These are phyloP conservation scores for Coniella lustricola DNA, from an alignment of 2,329 filamentous ascomycete genomes.

Conservation along the genomic window DNA sequence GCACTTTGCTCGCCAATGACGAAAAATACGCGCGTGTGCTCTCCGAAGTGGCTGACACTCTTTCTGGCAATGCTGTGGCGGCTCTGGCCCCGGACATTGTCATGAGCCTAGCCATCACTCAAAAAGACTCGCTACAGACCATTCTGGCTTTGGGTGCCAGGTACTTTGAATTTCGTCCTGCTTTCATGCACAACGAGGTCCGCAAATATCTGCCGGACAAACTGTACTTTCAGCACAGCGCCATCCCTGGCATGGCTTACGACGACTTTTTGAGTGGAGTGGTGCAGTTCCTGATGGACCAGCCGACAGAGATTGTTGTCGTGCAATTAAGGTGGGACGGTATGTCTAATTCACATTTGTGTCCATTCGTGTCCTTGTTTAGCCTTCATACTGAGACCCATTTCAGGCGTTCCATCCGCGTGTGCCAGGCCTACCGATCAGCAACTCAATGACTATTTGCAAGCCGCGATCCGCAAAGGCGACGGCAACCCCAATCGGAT, in stretches of 20 bases:
- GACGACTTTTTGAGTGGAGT: constrained; percentile 33
- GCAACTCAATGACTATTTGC: constrained; percentile 32
- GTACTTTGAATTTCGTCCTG: constrained; percentile 47
- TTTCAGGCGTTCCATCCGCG: constrained; percentile 36
- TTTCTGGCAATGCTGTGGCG: constrained; percentile 23
- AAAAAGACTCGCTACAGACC: constrained; percentile 38
- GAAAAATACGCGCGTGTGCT: constrained; percentile 17
- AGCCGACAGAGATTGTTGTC: constrained; percentile 39
- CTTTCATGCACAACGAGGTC: constrained; percentile 37
- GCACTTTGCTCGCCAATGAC: constrained; percentile 21
- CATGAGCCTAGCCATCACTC: constrained; percentile 40
- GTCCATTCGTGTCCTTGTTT: not conserved
- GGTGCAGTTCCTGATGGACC: constrained; percentile 32
- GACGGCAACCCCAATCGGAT: constrained; percentile 21
- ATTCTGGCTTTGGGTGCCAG: constrained; percentile 40
- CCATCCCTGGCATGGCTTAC: constrained; percentile 43
- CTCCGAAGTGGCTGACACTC: constrained; percentile 21
- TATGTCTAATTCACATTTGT: not conserved
- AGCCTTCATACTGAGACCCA: not conserved
- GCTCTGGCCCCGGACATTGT: constrained; percentile 35
- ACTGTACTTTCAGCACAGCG: constrained; percentile 43
- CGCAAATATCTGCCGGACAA: constrained; percentile 34
- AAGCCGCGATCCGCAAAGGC: constrained; percentile 26
- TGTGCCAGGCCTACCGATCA: constrained; percentile 35
- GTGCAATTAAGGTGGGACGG: constrained; percentile 33